phyloP scores from a whole-genome alignment of 2,329 filamentous ascomycete genomes.

The Fusarium gaditjirri region DNA sequence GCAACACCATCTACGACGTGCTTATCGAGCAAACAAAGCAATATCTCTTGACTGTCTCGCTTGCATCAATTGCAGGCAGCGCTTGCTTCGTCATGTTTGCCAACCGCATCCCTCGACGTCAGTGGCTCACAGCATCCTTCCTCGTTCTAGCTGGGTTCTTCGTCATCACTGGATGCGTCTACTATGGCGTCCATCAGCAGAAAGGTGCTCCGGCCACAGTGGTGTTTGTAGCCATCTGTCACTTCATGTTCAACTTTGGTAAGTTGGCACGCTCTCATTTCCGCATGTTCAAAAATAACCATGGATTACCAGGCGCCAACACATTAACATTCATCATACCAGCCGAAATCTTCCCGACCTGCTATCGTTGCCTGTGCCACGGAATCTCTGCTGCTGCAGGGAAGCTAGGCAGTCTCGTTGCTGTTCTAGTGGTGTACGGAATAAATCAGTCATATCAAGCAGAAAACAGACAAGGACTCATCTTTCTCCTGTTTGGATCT shows the following conservation, averaged over 20 bases:
- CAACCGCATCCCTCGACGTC: conserved; percentile 59
- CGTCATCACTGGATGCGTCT: conserved; percentile 61
- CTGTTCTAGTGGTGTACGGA: conserved; percentile 61
- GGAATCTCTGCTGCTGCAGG: conserved; percentile 70
- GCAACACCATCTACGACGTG: conserved; percentile 63
- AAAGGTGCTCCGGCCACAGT: conserved; percentile 58
- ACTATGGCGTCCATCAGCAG: conserved; percentile 58
- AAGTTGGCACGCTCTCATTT: conserved; percentile 20
- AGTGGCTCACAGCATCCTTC: conserved; percentile 63
- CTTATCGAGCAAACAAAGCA: conserved; percentile 64
- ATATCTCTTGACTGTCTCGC: conserved; percentile 62
- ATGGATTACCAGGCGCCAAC: conserved; percentile 60
- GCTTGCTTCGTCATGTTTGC: conserved; percentile 60
- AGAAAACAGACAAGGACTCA: conserved; percentile 57
- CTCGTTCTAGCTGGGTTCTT: conserved; percentile 59
- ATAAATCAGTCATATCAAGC: conserved; percentile 59
- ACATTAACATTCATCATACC: conserved; percentile 72
- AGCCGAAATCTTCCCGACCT: conserved; percentile 72
- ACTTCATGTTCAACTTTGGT: conserved; percentile 68
- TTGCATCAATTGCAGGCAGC: conserved; percentile 62
- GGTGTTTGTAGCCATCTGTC: conserved; percentile 62
- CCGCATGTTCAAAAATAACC: neutral
- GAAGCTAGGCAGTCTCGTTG: conserved; percentile 66
- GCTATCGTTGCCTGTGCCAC: conserved; percentile 70
- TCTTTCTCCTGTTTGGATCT: conserved; percentile 62